These are phyloP conservation scores for Catunica adiposa DNA, from an alignment of 2,329 filamentous ascomycete genomes.

Conservation along the genomic window DNA sequence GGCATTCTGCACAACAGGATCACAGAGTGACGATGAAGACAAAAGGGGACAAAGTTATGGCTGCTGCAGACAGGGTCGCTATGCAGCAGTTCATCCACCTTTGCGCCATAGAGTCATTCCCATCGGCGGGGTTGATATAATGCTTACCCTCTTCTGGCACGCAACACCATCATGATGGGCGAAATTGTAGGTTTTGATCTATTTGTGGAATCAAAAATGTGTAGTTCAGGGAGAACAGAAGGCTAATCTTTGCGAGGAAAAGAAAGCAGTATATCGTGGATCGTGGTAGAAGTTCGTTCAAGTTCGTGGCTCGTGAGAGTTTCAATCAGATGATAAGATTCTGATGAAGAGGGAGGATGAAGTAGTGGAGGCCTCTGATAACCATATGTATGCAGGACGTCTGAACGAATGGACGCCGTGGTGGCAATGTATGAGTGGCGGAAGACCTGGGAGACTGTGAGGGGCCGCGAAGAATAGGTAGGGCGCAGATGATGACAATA, in stretches of 20 bases:
- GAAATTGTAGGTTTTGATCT: not conserved
- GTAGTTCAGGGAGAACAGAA: not conserved
- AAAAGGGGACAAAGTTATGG: not conserved
- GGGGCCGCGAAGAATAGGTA: not conserved
- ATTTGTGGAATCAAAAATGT: not conserved
- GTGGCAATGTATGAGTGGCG: not conserved
- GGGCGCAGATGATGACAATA: not conserved
- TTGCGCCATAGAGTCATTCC: not conserved
- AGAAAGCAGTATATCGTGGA: too few relatives aligned
- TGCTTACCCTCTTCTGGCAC: constrained; percentile 12
- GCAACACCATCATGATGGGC: constrained; percentile 7
- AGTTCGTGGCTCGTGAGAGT: not conserved
- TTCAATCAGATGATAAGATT: not conserved
- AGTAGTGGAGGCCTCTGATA: not conserved
- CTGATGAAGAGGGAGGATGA: not conserved
- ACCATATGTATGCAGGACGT: not conserved
- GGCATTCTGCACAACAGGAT: too few relatives aligned
- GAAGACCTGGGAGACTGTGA: not conserved
- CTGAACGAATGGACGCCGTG: not conserved
- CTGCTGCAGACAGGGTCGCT: too few relatives aligned
- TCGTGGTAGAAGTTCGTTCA: not conserved
- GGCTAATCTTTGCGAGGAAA: not conserved
- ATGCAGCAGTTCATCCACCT: too few relatives aligned
- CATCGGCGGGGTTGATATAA: not conserved
- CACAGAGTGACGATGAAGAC: too few relatives aligned